Conservation (phyloP, 176 grass and related monocot species). For the Avena atlantica region DNA sequence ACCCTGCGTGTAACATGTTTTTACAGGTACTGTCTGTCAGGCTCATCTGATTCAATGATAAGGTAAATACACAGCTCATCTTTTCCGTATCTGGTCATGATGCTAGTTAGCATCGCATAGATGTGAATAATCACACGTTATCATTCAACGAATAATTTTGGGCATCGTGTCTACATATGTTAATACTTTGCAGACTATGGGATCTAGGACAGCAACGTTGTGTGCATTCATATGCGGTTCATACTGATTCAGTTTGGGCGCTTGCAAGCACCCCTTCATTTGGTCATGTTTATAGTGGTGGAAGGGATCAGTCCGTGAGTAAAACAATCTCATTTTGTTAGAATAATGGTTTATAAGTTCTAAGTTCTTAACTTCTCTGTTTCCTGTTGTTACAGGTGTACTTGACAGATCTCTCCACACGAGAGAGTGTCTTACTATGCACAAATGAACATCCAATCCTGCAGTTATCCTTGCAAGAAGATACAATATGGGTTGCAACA, state of each 20-base stretch:
- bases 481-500: conserved; percentile 88
- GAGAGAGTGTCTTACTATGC: conserved; percentile 92
- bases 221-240: conserved; percentile 97
- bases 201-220: conserved; percentile 98
- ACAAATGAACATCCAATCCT: conserved; percentile 80
- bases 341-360: conserved; percentile 25
- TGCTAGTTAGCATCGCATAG: neutral
- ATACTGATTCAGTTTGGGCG: conserved; percentile 96
- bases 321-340: conserved; percentile 28
- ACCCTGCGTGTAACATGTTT: conserved; percentile 33
- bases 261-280: conserved; percentile 85
- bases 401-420: conserved; percentile 81
- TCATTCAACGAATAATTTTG: neutral
- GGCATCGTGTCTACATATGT: conserved; percentile 12
- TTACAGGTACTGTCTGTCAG: conserved; percentile 90
- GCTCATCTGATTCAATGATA: conserved; percentile 99
- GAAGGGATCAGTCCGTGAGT: conserved; percentile 96
- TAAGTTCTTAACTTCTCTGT: conserved; percentile 37
- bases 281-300: conserved; percentile 97
- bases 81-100: conserved; percentile 8
- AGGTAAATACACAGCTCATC: conserved; percentile 52
- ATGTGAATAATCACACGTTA: conserved; percentile 3
- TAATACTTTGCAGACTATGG: conserved; percentile 76
- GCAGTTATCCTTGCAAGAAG: conserved; percentile 92
- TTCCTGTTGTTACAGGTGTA: conserved; percentile 68